phyloP scores from a whole-genome alignment of 2,329 filamentous ascomycete species.

The Claviceps humidiphila region DNA sequence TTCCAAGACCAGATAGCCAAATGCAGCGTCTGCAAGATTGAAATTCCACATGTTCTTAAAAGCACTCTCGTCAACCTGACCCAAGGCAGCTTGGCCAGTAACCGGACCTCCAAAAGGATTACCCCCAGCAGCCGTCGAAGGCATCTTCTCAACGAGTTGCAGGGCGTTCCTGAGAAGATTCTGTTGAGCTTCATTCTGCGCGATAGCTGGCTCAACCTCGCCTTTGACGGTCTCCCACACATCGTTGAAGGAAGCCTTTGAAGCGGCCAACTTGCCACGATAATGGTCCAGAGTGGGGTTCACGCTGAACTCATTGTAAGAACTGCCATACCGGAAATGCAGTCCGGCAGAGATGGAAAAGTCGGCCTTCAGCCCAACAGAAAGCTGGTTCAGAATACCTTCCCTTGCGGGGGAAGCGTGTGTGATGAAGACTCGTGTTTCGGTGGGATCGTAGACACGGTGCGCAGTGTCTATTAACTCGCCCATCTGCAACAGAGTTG shows the following conservation, averaged over 20 bases:
- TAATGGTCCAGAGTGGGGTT: conserved; percentile 98
- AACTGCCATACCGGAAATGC: conserved; percentile 97
- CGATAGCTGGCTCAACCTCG: conserved; percentile 89
- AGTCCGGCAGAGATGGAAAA: conserved; percentile 96
- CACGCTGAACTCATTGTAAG: conserved; percentile 98
- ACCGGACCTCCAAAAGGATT: conserved; percentile 90
- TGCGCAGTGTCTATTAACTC: conserved; percentile 96
- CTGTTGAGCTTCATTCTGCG: conserved; percentile 87
- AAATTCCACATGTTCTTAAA: conserved; percentile 99
- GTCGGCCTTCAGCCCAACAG: conserved; percentile 91
- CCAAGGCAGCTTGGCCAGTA: conserved; percentile 56
- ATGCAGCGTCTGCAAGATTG: conserved; percentile 92
- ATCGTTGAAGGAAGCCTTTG: conserved; percentile 96
- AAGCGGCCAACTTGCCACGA: conserved; percentile 92
- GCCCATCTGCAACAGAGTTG: conserved; percentile 92
- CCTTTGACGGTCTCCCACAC: conserved; percentile 98
- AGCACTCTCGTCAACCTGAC: conserved; percentile 92
- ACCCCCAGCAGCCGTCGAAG: conserved; percentile 80
- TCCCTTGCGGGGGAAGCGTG: conserved; percentile 94
- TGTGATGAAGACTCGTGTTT: conserved; percentile 92
- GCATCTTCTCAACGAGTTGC: conserved; percentile 96
- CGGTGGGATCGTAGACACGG: conserved; percentile 93
- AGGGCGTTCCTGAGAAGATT: conserved; percentile 83
- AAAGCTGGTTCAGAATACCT: conserved; percentile 92
- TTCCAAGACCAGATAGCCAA: conserved; percentile 89